A percentile compares a stretch with the other conserved stretches of the same genome.
phyloP scores from a whole-genome alignment of 331 rosid genomes.

The Malus hybrid region DNA sequence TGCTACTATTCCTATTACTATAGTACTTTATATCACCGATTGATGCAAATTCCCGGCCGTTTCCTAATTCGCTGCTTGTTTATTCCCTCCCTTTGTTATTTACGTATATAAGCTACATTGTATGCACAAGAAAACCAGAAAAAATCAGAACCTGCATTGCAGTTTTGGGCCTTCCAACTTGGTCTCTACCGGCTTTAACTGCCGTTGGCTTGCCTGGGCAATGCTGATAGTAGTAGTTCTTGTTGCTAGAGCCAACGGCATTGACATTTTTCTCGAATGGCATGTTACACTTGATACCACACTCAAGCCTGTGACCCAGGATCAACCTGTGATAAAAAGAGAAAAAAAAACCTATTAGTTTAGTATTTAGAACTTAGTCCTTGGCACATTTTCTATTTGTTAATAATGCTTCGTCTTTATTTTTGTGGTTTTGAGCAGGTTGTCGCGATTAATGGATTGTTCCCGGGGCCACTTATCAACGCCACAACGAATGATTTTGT shows the following conservation, averaged over 20 bases:
- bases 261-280: conserved; percentile 67
- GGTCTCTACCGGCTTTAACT: conserved; percentile 13
- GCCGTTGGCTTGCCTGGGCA: conserved; percentile 4
- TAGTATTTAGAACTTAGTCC: neutral
- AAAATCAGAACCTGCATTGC: neutral
- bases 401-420: neutral
- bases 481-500: conserved; percentile 61
- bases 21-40: conserved; percentile 3
- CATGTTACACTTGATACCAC: conserved; percentile 41
- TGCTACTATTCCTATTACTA: neutral
- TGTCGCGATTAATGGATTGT: conserved; percentile 65
- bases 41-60: neutral
- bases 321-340: conserved; percentile 43
- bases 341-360: neutral
- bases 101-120: neutral
- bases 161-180: neutral
- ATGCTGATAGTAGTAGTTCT: conserved; percentile 13
- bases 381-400: neutral
- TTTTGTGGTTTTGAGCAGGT: conserved; percentile 29
- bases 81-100: conserved; percentile 5
- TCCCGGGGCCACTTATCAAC: conserved; percentile 84
- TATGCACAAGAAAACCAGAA: neutral
- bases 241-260: conserved; percentile 25
- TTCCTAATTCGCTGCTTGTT: neutral
- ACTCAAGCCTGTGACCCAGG: conserved; percentile 33